Evolutionary conservation across 306 rosid species (phyloP).

Genomic region (Vicia sativa): DNA sequence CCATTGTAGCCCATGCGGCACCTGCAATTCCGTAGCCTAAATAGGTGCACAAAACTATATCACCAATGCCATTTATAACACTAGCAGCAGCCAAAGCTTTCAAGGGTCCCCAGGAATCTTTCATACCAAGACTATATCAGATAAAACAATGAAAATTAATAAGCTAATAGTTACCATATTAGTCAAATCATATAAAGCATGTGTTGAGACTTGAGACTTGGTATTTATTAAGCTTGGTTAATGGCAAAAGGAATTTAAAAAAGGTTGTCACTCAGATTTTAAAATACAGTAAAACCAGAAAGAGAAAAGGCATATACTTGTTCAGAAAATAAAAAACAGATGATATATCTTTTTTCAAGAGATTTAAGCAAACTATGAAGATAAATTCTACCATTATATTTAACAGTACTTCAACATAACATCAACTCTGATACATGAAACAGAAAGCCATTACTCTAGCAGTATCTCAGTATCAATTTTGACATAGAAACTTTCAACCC

Average conservation of each 20-base stretch:
- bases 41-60: conserved; percentile 45
- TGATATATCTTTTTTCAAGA: conserved; percentile 2
- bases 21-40: conserved; percentile 56
- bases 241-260: conserved; percentile 27
- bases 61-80: conserved; percentile 45
- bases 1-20: conserved; percentile 58
- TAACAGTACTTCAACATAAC: conserved; percentile 22
- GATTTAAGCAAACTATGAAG: conserved; percentile 13
- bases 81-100: conserved; percentile 57
- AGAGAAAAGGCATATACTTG: conserved; percentile 2
- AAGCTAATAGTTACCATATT: conserved; percentile 23
- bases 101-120: conserved; percentile 64
- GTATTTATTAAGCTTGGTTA: conserved; percentile 19
- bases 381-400: conserved; percentile 20
- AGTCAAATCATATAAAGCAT: conserved; percentile 16
- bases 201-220: not conserved
- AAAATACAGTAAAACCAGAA: conserved; percentile 20
- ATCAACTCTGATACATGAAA: conserved; percentile 20
- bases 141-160: conserved; percentile 9
- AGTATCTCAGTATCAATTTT: conserved; percentile 14
- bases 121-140: conserved; percentile 54
- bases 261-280: conserved; percentile 7
- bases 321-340: conserved; percentile 24
- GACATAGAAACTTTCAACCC: conserved; percentile 28
- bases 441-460: conserved; percentile 20